Percentiles rank a stretch among this genome's conserved stretches.
phyloP scores from a whole-genome alignment of 1,139 yeast species.

The Candida anutae region DNA sequence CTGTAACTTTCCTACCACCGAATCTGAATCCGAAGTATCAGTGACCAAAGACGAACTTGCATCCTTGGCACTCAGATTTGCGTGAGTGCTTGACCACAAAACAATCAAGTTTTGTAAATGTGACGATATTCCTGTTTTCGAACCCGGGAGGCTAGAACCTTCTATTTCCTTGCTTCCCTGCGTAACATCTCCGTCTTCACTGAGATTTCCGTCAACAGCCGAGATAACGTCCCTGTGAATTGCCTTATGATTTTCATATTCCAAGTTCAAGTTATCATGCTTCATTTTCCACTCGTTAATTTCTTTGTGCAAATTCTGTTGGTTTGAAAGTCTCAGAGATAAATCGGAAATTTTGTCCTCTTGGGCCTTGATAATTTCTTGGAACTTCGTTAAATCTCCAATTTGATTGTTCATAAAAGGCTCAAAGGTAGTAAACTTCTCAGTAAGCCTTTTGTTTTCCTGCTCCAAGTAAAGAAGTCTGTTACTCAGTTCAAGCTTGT shows the following conservation, averaged over 20 bases:
- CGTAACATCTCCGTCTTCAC: constrained; percentile 10
- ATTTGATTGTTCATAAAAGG: constrained; percentile 51
- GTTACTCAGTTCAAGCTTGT: constrained; percentile 38
- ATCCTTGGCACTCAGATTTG: constrained; percentile 4
- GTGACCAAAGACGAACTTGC: neutral
- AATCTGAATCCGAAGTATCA: constrained; percentile 9
- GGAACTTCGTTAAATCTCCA: constrained; percentile 45
- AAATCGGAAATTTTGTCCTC: constrained; percentile 37
- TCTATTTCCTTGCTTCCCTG: constrained; percentile 24
- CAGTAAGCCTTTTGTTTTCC: constrained; percentile 36
- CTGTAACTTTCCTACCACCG: constrained; percentile 34
- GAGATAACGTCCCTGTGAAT: too few relatives aligned
- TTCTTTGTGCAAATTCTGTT: constrained; percentile 39
- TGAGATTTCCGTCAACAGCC: constrained; percentile 18
- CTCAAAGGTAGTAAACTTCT: constrained; percentile 40
- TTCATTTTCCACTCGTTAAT: constrained; percentile 41
- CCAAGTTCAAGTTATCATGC: constrained; percentile 37
- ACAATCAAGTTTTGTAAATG: constrained; percentile 33
- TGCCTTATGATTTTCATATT: constrained; percentile 34
- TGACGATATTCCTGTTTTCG: constrained; percentile 27
- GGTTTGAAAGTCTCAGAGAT: constrained; percentile 35
- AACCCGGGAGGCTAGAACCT: too few relatives aligned
- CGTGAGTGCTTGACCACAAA: constrained; percentile 22
- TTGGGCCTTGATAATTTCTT: constrained; percentile 48
- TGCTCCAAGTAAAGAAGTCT: constrained; percentile 38